Evolutionary conservation across 2,329 filamentous ascomycete species (phyloP), one percentile per base, ranked within the genome.

Genomic region (Exophiala xenobiotica): DNA sequence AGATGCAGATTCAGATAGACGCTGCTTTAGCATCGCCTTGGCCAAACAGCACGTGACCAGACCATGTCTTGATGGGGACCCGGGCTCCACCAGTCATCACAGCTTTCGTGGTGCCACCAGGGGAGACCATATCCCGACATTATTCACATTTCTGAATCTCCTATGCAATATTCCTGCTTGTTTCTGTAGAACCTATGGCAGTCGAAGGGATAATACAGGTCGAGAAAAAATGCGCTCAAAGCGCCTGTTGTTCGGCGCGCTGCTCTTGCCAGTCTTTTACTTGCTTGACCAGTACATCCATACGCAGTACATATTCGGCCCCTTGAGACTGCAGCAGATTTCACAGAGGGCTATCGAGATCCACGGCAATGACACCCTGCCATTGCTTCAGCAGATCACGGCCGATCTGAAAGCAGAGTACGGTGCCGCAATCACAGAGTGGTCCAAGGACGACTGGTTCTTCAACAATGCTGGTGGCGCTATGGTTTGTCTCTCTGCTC

Each of bases 381-480:
- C 74, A 46, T 78, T 88, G 9, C 83, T 88, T 46, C 64, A 75
- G 55, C 80, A 79, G 70, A 88, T 91, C 60, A 79, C 86, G 46
- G 64, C 70, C 49, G 81, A 87, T 70, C 77, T 91, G 63, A 26
- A 64, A 63, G 23, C 40, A 22, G 38, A 39, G 14, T 41, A 56
- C 68, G 71, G 38, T 61, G 62, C 53, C 50, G 60, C 9, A 47
- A 57, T 42, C 20, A 54, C 58, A 38, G 44, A 43, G 38, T 35
- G 31, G 31, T 14, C 31, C 8, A 35, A 35, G 31, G 33, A 43
- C 4, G 42, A 35, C 20, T 93, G 88, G 88, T 75, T 92, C 48
- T 90, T 92, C 63, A 93, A 91, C 75, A 92, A 92, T 65, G 88
- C 88, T 43, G 88, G 88, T 42, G 88, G 88, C 49, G 88, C 88